Evolutionary conservation across 139 green algal species (phyloP).

Genomic region (Pleodorina starrii): DNA sequence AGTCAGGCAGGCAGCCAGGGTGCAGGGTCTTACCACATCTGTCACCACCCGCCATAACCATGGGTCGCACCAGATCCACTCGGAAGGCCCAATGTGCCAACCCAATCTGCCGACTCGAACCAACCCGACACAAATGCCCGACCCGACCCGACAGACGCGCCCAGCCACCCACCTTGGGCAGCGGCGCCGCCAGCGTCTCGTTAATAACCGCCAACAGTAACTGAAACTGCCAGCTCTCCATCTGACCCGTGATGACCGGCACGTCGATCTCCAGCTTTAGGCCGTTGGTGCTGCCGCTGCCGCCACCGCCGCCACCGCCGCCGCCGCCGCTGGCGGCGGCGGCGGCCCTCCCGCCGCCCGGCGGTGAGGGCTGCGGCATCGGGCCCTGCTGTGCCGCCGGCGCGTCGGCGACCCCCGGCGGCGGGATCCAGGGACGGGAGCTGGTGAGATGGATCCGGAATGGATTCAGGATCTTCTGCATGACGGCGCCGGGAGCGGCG

Average conservation of each 20-base stretch:
- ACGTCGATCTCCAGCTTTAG: slow-evolving; percentile 58
- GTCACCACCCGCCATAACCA: too few species aligned
- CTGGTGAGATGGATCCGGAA: slow-evolving; percentile 21
- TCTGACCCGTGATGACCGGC: slow-evolving; percentile 57
- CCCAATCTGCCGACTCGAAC: too few species aligned
- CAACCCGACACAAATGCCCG: too few species aligned
- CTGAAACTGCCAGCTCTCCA: slow-evolving; percentile 82
- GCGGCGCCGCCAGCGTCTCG: slow-evolving; percentile 54
- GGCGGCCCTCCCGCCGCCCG: too few species aligned
- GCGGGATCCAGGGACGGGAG: neutral
- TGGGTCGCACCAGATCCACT: too few species aligned
- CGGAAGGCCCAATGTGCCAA: too few species aligned
- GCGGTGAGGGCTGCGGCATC: neutral
- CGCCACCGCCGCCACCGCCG: neutral
- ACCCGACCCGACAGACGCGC: too few species aligned
- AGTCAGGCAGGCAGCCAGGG: too few species aligned
- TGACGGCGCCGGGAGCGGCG: neutral
- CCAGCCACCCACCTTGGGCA: slow-evolving; percentile 48
- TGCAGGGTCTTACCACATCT: too few species aligned
- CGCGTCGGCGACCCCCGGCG: neutral
- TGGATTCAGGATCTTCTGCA: slow-evolving; percentile 46
- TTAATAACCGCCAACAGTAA: slow-evolving; percentile 76
- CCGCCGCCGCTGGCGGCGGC: neutral
- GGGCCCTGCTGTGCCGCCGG: neutral
- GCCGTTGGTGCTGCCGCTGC: neutral